Base-by-base conservation (phyloP, 2,329 filamentous ascomycete genomes). In the Elsinoe arachidis region DNA sequence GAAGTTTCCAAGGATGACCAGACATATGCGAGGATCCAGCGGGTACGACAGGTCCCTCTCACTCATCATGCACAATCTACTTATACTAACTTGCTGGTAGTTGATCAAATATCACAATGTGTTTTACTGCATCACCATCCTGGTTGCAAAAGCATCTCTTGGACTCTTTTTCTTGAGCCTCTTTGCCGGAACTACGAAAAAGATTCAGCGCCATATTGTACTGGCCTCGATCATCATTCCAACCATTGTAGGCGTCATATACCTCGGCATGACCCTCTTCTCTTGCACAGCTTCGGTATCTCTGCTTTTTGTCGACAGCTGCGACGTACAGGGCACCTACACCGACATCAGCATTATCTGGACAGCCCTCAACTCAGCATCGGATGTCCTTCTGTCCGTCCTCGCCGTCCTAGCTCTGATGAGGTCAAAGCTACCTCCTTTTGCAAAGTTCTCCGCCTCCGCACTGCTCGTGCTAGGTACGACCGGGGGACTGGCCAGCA, bases 261-360 rank as follows among this genome's bases (percentile, higher is more conserved):
- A 56, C 15, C 17, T 46, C 3, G 49, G 49, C 37, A 47, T 56
- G 39, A 56, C 41, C 6, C 14, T 47, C 2, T 49, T 38, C 26
- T 56, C 41, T 1, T 38, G 39, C 14, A 23, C 43, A 26, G 54
- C 23, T 1, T 46, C 41, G 23, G 54, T 47, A 2, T 47, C 41
- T 21, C 43, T 56, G 19, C 9, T 56, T 7, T 49, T 56, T 14
- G 41, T 46, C 17, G 43, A 46, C 54, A 44, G 21, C 19, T 55
- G 53, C 23, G 38, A 43, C 17, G 38, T 55, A 2, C 53, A 55
- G 12, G 38, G 21, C 14, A 44, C 37, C 12, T 46, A 46, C 23
- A 55, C 67, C 62, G 17, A 63, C 63, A 3, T 62, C 66, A 49
- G 63, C 64, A 37, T 67, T 65, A n/a, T 63, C 60, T 55, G 53